Evolutionary conservation across 2,329 filamentous ascomycete species (phyloP).

Genomic region (Parafenestella ontariensis): DNA sequence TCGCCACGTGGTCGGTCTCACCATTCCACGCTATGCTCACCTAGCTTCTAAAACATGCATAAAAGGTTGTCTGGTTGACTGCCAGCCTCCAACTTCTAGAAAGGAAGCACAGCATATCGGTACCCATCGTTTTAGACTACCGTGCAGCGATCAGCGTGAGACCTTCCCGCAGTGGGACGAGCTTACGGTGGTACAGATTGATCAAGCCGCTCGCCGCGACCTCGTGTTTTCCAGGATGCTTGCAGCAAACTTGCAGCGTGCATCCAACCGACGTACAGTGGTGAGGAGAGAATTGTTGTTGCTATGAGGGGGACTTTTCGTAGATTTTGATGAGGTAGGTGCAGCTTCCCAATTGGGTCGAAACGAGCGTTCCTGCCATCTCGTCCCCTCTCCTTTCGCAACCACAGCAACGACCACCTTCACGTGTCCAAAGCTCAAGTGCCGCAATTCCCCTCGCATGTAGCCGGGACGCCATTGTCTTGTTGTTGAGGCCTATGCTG

Average conservation of each 20-base stretch:
- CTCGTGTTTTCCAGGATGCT: background rate
- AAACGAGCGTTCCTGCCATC: background rate
- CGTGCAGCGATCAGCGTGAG: conserved; percentile 1
- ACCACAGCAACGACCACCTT: background rate
- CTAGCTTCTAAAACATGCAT: background rate
- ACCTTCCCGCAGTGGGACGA: background rate
- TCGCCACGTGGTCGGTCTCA: background rate
- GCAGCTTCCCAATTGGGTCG: background rate
- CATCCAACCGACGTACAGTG: background rate
- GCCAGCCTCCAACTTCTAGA: background rate
- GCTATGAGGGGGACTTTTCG: background rate
- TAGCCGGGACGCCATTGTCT: background rate
- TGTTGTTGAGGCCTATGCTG: background rate
- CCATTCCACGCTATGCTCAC: background rate
- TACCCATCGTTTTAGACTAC: background rate
- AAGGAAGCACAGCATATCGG: background rate
- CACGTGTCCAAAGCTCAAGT: background rate
- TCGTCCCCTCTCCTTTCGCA: background rate
- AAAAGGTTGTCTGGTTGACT: background rate
- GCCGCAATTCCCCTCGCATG: background rate
- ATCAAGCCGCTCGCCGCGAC: background rate
- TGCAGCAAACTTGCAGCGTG: background rate
- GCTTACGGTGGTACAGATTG: background rate
- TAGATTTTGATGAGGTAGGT: background rate
- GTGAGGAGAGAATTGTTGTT: background rate